These are phyloP conservation scores for Tylopilus felleus DNA, from an alignment of 768 basidiomycete species.

Conservation along the genomic window DNA sequence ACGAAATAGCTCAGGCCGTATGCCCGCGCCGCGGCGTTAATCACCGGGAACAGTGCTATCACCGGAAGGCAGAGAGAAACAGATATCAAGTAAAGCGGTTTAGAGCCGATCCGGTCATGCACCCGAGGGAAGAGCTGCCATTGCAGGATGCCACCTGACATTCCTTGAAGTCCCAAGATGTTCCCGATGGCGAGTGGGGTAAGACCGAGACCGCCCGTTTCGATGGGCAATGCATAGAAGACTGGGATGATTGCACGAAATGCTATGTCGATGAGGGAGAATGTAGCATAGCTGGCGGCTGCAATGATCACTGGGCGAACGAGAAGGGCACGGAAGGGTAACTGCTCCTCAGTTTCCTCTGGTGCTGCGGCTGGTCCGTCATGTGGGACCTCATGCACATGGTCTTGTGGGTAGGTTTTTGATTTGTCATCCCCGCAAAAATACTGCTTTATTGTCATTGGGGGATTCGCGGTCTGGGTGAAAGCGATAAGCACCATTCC, in stretches of 20 bases:
- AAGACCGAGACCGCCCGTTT: constrained; percentile 27
- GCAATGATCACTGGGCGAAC: constrained; percentile 52
- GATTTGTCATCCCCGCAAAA: constrained; percentile 5
- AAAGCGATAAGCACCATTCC: neutral
- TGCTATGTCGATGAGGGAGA: constrained; percentile 62
- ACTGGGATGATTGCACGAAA: constrained; percentile 44
- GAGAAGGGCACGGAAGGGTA: constrained; percentile 36
- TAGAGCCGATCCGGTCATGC: constrained; percentile 56
- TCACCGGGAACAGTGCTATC: constrained; percentile 41
- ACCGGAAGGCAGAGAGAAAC: constrained; percentile 47
- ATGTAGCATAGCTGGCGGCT: constrained; percentile 55
- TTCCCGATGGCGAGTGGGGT: constrained; percentile 31
- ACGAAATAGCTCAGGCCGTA: constrained; percentile 41
- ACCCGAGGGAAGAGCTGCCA: constrained; percentile 48
- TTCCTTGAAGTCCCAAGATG: constrained; percentile 14
- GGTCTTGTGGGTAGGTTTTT: neutral
- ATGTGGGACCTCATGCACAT: neutral
- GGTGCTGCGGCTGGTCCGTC: neutral
- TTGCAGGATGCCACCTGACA: constrained; percentile 45
- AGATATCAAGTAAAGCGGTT: constrained; percentile 50
- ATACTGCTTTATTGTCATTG: constrained; percentile 14
- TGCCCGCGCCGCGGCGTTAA: constrained; percentile 34
- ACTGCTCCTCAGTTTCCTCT: constrained; percentile 19
- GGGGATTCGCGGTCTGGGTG: constrained; percentile 14
- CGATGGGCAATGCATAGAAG: constrained; percentile 31